phyloP scores from a whole-genome alignment of 257 asterid species.

The Asclepias syriaca region DNA sequence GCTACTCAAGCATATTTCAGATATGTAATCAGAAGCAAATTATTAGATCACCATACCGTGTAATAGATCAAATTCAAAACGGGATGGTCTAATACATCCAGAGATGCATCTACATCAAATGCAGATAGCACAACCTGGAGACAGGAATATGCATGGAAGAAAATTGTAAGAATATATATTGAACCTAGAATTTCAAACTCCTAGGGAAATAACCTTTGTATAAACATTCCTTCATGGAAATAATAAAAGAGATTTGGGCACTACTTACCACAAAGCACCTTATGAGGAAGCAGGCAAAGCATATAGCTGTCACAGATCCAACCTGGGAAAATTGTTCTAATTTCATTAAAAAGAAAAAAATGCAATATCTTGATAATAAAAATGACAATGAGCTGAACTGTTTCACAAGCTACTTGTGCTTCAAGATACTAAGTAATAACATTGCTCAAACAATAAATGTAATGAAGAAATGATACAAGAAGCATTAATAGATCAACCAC shows the following conservation, averaged over 20 bases:
- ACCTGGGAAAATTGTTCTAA: conserved; percentile 43
- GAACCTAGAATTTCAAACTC: not conserved
- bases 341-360: not conserved
- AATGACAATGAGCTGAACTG: not conserved
- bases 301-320: conserved; percentile 92
- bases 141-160: not conserved
- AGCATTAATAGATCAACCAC: not conserved
- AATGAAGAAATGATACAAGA: not conserved
- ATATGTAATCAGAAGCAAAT: not conserved
- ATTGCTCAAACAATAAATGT: not conserved
- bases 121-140: conserved; percentile 80
- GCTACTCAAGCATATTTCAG: not conserved
- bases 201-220: not conserved
- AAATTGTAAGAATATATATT: too few species aligned
- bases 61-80: conserved; percentile 68
- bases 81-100: conserved; percentile 83
- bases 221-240: not conserved
- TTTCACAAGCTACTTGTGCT: not conserved
- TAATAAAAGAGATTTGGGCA: not conserved
- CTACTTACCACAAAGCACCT: conserved; percentile 82
- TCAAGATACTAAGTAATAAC: too few species aligned
- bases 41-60: conserved; percentile 37
- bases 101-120: conserved; percentile 65
- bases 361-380: not conserved
- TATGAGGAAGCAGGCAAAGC: conserved; percentile 84